A percentile compares a stretch with the other conserved stretches of the same genome.
Evolutionary conservation across 345 rosid species (phyloP).

Genomic region (Ailanthus altissimus): DNA sequence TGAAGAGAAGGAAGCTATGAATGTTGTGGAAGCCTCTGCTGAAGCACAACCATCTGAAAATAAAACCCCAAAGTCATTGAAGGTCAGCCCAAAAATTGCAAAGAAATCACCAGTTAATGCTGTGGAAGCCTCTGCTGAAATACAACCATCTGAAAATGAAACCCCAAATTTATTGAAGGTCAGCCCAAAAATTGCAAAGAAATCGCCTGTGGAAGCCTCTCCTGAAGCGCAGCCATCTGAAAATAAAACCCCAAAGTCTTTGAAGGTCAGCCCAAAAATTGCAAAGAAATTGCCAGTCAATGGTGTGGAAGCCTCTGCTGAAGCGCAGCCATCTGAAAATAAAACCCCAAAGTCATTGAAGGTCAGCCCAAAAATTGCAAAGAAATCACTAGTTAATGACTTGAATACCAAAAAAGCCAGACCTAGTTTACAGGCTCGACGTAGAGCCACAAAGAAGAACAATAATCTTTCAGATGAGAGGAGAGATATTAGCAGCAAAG

Average conservation of each 20-base stretch:
- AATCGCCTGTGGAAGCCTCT: slow-evolving; percentile 34
- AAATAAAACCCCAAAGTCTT: slow-evolving; percentile 33
- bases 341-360: slow-evolving; percentile 34
- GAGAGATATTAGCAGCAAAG: slow-evolving; percentile 25
- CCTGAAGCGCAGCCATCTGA: slow-evolving; percentile 33
- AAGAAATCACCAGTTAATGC: slow-evolving; percentile 41
- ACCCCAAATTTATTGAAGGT: slow-evolving; percentile 35
- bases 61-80: slow-evolving; percentile 34
- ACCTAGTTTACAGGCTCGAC: slow-evolving; percentile 19
- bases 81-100: slow-evolving; percentile 39
- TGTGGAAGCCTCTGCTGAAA: slow-evolving; percentile 31
- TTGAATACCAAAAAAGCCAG: slow-evolving; percentile 32
- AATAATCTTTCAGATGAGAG: slow-evolving; percentile 8
- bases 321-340: slow-evolving; percentile 35
- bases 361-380: slow-evolving; percentile 42
- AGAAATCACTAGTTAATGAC: slow-evolving; percentile 41
- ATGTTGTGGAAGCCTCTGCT: slow-evolving; percentile 28
- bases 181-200: slow-evolving; percentile 45
- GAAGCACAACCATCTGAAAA: slow-evolving; percentile 37
- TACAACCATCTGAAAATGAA: slow-evolving; percentile 37
- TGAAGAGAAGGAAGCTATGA: slow-evolving; percentile 30
- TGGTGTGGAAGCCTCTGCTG: slow-evolving; percentile 29
- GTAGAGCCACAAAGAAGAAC: slow-evolving; percentile 29
- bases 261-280: slow-evolving; percentile 42
- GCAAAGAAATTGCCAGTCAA: slow-evolving; percentile 42